Evolutionary conservation across 306 rosid species (phyloP), one percentile per base, ranked within the genome.

Genomic region (Hylodesmum podocarpum): DNA sequence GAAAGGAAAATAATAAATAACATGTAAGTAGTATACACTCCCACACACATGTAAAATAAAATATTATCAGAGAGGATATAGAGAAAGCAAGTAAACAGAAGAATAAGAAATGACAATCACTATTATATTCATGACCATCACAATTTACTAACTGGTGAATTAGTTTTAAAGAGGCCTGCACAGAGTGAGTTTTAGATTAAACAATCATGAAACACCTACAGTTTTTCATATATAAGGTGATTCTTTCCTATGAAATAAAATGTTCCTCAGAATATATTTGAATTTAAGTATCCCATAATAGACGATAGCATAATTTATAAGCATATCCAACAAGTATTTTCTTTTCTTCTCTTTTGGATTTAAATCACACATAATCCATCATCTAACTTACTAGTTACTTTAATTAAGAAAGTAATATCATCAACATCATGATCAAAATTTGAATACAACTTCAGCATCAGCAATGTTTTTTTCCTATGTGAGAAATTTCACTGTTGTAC

Each of bases 361-460:
- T 8, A 19, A 66, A 22, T 22, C 31, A 22, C 28, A 39, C 21
- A 22, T 66, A 66, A 22, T 13, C 53, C 36, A 66, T 66, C 71
- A 66, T 66, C 25, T 39, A 65, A 65, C 33, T 19, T 65, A 37
- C 65, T 10, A 11, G 70, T 12, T 37, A 64, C 70, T 64, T 19
- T 18, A 36, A 36, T 19, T n/a, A 22, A 19, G 70, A 39, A 11
- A 65, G 50, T 39, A 37, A 65, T 65, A 39, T 65, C 34, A 65
- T 44, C 70, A 64, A 41, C 19, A 21, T 39, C 16, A 65, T 51
- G n/a, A 39, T 65, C 33, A 37, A 65, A 65, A 65, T 65, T 65
- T 37, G 51, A 11, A 65, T 18, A 37, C 51, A 65, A 22, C 19
- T 37, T 65, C 34, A 40, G 53, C 36, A 11, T 55, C 18, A 12